Base-by-base conservation (phyloP, 805 yeast species). In the Ogataea chonburiensis region DNA sequence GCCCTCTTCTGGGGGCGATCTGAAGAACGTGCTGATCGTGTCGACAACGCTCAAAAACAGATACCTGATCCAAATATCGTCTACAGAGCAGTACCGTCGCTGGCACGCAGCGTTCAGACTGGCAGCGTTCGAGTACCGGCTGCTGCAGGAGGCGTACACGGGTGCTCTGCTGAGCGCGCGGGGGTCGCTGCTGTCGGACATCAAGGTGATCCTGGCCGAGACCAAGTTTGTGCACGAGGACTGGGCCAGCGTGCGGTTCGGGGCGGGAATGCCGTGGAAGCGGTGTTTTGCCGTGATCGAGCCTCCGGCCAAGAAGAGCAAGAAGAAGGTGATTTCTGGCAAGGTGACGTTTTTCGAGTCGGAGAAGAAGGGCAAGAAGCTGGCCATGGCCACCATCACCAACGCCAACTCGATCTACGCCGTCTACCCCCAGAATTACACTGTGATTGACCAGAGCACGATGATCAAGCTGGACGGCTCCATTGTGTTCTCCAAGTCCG, bases 241-340 rank as follows among this genome's bases (percentile, higher is more conserved):
- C 53, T 91, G 96, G 97, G 88, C 84, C 27, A 75, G 88, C 57
- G 95, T 93, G 12, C 71, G 98, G 47, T 93, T 91, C 60, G 98
- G 98, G 13, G 76, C 93, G 7, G 98, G 98, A 16, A 86, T 87
- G 95, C 96, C 97, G 1, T 93, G 97, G 97, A 85, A 81, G 55
- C 73, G 95, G 41, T 91, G 96, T 55, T 93, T 76, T 66, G 91
- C 95, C 3, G 96, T 89, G 8, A 75, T 91, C 38, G 85, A 84
- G 48, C 89, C 89, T 47, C 66, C 88, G 50, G 46, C 66, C 24
- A 55, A 71, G 52, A 79, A 60, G 46, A 63, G 60, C 44, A 67
- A 52, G 67, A 57, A 74, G 63, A 59, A 62, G 52, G 46, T 71
- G 60, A 48, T 68, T 43, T 68, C 74, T 10, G 96, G 96, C 19